Percentiles rank a stretch among this genome's conserved stretches.
These are phyloP conservation scores for Adenanthera pavonina DNA, from an alignment of 306 rosid species.

Conservation along the genomic window DNA sequence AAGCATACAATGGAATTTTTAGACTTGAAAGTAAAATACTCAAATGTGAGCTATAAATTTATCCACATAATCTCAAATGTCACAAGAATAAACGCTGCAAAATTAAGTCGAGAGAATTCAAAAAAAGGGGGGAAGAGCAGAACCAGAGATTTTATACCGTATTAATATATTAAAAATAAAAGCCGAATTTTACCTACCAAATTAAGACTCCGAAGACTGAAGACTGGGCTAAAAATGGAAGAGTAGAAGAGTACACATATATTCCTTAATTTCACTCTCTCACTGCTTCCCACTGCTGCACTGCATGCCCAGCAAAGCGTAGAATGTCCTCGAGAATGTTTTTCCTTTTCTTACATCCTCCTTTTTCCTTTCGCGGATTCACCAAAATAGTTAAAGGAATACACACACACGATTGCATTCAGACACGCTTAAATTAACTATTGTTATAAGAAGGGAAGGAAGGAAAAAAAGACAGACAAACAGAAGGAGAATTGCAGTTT, in stretches of 20 bases:
- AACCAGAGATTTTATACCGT: too few species aligned
- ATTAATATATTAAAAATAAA: too few species aligned
- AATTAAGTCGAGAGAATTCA: too few species aligned
- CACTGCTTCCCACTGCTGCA: neutral
- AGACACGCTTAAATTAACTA: too few species aligned
- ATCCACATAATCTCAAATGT: too few species aligned
- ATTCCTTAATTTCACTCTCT: neutral
- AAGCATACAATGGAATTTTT: too few species aligned
- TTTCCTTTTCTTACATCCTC: neutral
- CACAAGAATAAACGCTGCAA: too few species aligned
- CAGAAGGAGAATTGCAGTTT: neutral
- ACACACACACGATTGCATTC: too few species aligned
- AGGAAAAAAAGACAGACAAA: neutral
- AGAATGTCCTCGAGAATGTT: conserved; percentile 30
- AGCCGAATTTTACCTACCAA: too few species aligned
- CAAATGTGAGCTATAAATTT: too few species aligned
- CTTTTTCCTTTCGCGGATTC: neutral
- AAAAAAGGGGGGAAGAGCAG: too few species aligned
- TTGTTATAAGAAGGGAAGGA: neutral
- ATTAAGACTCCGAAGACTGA: neutral
- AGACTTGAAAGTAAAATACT: too few species aligned
- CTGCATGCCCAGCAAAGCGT: neutral
- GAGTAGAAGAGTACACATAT: neutral
- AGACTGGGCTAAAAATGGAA: neutral
- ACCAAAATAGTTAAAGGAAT: neutral